These are phyloP conservation scores for Skeletonema menzelii DNA, from an alignment of 108 stramenopile genomes.

Conservation along the genomic window DNA sequence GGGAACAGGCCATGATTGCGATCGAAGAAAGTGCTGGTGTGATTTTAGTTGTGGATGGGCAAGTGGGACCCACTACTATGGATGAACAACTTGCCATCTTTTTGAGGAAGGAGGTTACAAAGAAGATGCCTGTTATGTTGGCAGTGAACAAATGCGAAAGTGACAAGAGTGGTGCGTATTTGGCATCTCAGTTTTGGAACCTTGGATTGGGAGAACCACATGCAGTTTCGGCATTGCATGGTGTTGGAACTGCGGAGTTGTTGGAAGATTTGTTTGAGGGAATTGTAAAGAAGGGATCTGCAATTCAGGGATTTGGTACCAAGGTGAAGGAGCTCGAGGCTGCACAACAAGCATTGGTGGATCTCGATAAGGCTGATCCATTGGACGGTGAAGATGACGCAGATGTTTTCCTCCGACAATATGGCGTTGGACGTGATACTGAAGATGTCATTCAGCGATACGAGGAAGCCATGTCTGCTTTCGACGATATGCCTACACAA, in stretches of 20 bases:
- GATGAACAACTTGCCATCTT: constrained; percentile 90
- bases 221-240: constrained; percentile 96
- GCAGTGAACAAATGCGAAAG: constrained; percentile 98
- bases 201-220: constrained; percentile 95
- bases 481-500: constrained; percentile 59
- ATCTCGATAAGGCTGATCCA: constrained; percentile 55
- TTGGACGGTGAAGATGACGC: constrained; percentile 80
- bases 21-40: constrained; percentile 89
- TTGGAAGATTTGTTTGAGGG: constrained; percentile 83
- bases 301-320: constrained; percentile 78
- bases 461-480: constrained; percentile 74
- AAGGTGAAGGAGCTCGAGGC: constrained; percentile 74
- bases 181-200: constrained; percentile 93
- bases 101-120: constrained; percentile 77
- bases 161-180: constrained; percentile 67
- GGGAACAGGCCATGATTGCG: constrained; percentile 93
- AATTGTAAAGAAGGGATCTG: constrained; percentile 73
- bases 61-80: constrained; percentile 78
- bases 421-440: constrained; percentile 65
- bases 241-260: constrained; percentile 93
- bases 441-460: constrained; percentile 68
- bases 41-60: constrained; percentile 94
- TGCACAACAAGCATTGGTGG: constrained; percentile 54
- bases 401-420: constrained; percentile 68
- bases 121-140: constrained; percentile 81